Conservation (phyloP, 306 rosid genomes). For the Mimosa pudica region DNA sequence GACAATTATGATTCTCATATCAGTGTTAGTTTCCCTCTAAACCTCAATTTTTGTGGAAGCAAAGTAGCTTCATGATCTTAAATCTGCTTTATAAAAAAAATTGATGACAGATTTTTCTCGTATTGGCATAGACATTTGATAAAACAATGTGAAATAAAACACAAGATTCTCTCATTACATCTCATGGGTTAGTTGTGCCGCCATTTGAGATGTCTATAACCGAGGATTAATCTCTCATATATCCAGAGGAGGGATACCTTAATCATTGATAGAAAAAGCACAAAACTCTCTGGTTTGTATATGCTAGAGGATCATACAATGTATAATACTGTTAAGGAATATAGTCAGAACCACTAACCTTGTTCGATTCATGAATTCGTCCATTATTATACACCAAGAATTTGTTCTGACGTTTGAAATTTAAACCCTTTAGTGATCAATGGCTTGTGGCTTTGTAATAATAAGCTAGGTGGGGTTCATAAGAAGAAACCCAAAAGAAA, state of each 20-base stretch:
- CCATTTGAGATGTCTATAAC: too few species aligned
- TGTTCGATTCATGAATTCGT: constrained; percentile 41
- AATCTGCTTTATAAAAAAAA: not conserved
- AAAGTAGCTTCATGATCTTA: not conserved
- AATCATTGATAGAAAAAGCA: too few species aligned
- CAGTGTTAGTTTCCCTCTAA: not conserved
- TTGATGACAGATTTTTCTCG: not conserved
- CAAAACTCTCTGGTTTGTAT: not conserved
- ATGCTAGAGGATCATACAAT: not conserved
- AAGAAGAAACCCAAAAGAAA: constrained; percentile 39
- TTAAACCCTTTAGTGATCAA: constrained; percentile 15
- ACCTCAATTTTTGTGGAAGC: not conserved
- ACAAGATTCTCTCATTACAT: not conserved
- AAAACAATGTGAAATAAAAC: not conserved
- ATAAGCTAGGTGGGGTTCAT: constrained; percentile 28
- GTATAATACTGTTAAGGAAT: not conserved
- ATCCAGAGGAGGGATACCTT: too few species aligned
- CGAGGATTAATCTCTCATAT: too few species aligned
- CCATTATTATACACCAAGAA: constrained; percentile 43
- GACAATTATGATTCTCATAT: constrained; percentile 13
- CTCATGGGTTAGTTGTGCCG: too few species aligned
- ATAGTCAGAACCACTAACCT: constrained; percentile 53
- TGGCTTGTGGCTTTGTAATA: not conserved
- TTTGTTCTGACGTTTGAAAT: constrained; percentile 30
- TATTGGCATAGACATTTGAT: not conserved